Conservation (phyloP, 2,329 filamentous ascomycete species). For the Ilyonectria robusta region DNA sequence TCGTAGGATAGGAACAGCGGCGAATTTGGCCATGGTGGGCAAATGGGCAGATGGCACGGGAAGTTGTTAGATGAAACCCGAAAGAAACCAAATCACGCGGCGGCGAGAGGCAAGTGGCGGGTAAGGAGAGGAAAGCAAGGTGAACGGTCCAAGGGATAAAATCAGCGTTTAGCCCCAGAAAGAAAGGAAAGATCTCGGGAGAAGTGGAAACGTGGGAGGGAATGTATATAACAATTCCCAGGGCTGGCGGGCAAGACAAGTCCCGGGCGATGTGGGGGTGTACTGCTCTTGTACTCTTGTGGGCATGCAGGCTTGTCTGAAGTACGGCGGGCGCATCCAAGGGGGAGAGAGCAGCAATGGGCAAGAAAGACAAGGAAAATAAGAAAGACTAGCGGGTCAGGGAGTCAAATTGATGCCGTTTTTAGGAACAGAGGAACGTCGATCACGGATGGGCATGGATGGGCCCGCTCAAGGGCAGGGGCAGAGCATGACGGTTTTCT, state of each 20-base stretch:
- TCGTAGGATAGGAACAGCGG: slow-evolving; percentile 39
- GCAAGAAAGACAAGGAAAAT: background rate
- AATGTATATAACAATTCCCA: slow-evolving; percentile 41
- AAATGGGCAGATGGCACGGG: background rate
- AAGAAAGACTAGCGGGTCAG: slow-evolving; percentile 6
- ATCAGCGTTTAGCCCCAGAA: slow-evolving; percentile 27
- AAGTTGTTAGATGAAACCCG: slow-evolving; percentile 8
- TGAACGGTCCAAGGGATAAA: slow-evolving; percentile 20
- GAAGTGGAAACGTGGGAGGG: slow-evolving; percentile 42
- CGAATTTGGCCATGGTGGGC: slow-evolving; percentile 36
- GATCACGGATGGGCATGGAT: slow-evolving; percentile 28
- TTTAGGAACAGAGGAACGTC: slow-evolving; percentile 42
- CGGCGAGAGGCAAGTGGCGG: background rate
- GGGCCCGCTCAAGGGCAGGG: slow-evolving; percentile 4
- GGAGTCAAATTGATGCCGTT: slow-evolving; percentile 34
- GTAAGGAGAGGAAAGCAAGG: background rate
- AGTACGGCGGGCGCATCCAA: slow-evolving; percentile 39
- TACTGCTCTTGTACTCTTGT: slow-evolving; percentile 40
- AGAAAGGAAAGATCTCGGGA: slow-evolving; percentile 28
- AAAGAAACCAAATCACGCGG: slow-evolving; percentile 5
- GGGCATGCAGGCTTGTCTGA: slow-evolving; percentile 6
- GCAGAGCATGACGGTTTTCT: slow-evolving; percentile 32
- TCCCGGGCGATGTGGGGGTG: slow-evolving; percentile 44
- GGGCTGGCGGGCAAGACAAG: slow-evolving; percentile 41
- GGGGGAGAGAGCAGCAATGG: slow-evolving; percentile 7